Evolutionary conservation across 805 yeast genomes (phyloP).

Genomic region (Kodamaea fukazawae): DNA sequence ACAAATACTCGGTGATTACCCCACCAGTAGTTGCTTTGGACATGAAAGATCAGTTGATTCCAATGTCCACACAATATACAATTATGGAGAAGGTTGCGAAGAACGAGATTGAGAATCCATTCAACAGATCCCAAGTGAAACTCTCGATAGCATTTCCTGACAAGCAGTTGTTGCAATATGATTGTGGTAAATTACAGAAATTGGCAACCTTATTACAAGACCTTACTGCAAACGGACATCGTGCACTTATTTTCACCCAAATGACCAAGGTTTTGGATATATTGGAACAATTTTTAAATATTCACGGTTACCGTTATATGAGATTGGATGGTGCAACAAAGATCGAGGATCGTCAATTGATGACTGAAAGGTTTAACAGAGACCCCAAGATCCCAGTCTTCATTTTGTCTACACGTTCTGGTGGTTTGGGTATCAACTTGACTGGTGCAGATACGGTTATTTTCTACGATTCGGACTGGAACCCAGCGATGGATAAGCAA

Average conservation of each 20-base stretch:
- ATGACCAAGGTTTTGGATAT: conserved; percentile 97
- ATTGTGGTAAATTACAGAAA: conserved; percentile 94
- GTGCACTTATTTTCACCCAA: conserved; percentile 94
- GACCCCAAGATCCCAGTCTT: conserved; percentile 87
- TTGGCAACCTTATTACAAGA: conserved; percentile 73
- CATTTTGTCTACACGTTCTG: conserved; percentile 91
- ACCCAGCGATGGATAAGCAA: conserved; percentile 99
- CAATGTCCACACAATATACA: conserved; percentile 35
- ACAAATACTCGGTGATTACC: conserved; percentile 80
- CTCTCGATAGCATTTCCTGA: conserved; percentile 95
- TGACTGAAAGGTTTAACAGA: conserved; percentile 89
- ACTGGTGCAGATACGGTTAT: conserved; percentile 99
- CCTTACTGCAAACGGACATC: conserved; percentile 80
- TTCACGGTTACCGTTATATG: conserved; percentile 92
- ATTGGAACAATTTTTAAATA: conserved; percentile 86
- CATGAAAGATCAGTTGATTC: conserved; percentile 52
- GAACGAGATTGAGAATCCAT: conserved; percentile 49
- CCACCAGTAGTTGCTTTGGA: conserved; percentile 82
- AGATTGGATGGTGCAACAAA: conserved; percentile 97
- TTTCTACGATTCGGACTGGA: conserved; percentile 98
- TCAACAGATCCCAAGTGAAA: conserved; percentile 82
- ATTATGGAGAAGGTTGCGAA: conserved; percentile 28
- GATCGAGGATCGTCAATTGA: conserved; percentile 91
- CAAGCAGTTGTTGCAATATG: conserved; percentile 85
- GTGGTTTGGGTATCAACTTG: conserved; percentile 95